A percentile compares a stretch with the other conserved stretches of the same genome.
Evolutionary conservation across 2,329 filamentous ascomycete genomes (phyloP).

Genomic region (Neonectria hederae): DNA sequence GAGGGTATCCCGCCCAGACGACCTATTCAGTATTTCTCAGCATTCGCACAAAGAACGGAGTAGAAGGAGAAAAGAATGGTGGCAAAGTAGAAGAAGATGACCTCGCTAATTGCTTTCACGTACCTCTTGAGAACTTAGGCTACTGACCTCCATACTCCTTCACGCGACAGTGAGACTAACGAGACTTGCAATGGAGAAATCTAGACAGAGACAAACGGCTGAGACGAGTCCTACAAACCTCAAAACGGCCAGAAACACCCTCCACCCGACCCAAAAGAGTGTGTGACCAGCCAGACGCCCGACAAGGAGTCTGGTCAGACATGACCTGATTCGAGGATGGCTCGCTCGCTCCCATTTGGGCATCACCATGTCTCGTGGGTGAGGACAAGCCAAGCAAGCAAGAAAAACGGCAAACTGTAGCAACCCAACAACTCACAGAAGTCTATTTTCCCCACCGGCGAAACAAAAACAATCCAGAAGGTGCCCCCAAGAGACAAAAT

Average conservation of each 20-base stretch:
- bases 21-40: neutral
- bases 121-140: neutral
- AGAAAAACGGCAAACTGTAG: neutral
- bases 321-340: slow-evolving; percentile 21
- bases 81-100: neutral
- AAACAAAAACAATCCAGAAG: neutral
- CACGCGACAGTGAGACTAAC: neutral
- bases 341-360: slow-evolving; percentile 10
- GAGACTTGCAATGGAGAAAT: neutral
- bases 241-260: slow-evolving; percentile 12
- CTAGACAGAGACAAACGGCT: neutral
- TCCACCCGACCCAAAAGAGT: slow-evolving; percentile 14
- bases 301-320: slow-evolving; percentile 9
- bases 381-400: neutral
- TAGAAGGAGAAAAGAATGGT: neutral
- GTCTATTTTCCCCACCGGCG: neutral
- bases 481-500: slow-evolving; percentile 1
- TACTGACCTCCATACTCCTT: neutral
- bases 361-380: slow-evolving; percentile 5
- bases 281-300: slow-evolving; percentile 12
- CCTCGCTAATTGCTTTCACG: neutral
- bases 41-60: neutral
- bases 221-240: slow-evolving; percentile 9
- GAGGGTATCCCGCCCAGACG: neutral
- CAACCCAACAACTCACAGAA: neutral